Percentiles rank a stretch among this genome's conserved stretches.
phyloP scores from a whole-genome alignment of 2,329 filamentous ascomycete species.

The Cercospora sp. region DNA sequence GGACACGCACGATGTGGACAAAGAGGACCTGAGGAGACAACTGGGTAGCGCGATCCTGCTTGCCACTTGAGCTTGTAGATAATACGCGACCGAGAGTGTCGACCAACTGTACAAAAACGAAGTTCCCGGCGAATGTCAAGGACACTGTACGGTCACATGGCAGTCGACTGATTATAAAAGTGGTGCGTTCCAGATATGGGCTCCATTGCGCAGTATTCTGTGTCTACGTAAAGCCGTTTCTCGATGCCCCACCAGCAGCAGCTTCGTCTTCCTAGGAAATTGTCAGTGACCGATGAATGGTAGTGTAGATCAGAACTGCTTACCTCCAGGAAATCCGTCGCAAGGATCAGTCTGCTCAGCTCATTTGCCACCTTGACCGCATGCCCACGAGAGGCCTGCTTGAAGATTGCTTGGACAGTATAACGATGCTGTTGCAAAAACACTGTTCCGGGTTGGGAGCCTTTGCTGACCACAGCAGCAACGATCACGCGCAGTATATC shows the following conservation, averaged over 20 bases:
- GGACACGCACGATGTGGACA: conserved; percentile 95
- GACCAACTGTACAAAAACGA: neutral
- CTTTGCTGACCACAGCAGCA: conserved; percentile 76
- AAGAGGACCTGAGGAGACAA: conserved; percentile 83
- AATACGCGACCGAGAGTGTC: neutral
- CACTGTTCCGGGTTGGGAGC: conserved; percentile 70
- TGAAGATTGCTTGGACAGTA: conserved; percentile 85
- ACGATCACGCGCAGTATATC: conserved; percentile 79
- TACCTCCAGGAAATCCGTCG: conserved; percentile 85
- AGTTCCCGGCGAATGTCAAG: neutral
- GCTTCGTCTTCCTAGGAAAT: conserved; percentile 20
- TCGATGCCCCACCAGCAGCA: conserved; percentile 11
- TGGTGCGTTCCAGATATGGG: neutral
- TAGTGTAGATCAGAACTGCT: conserved; percentile 36
- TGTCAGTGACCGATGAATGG: neutral
- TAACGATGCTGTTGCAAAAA: conserved; percentile 83
- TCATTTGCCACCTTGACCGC: conserved; percentile 78
- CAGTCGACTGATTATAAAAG: neutral
- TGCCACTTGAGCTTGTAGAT: conserved; percentile 48
- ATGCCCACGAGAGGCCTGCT: conserved; percentile 59
- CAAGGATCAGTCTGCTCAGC: conserved; percentile 77
- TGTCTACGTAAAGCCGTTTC: conserved; percentile 21
- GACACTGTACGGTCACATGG: neutral
- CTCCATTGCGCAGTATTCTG: neutral
- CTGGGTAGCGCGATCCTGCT: conserved; percentile 83